Conservation (phyloP, 306 rosid genomes). For the Boehmeria nivea region DNA sequence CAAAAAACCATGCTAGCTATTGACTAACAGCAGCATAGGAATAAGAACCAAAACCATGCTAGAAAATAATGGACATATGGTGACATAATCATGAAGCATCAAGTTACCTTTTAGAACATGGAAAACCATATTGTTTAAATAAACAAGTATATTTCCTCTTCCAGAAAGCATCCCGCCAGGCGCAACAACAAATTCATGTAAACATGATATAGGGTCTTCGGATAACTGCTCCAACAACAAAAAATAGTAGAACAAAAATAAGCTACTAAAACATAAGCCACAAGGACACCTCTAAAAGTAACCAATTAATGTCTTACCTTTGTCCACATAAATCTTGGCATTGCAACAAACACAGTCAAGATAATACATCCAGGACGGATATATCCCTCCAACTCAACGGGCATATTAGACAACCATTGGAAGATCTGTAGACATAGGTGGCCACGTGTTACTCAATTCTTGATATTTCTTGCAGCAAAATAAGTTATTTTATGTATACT, state of each 20-base stretch:
- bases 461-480: conserved; percentile 10
- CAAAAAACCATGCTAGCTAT: too few species aligned
- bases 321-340: conserved; percentile 91
- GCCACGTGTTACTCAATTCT: conserved; percentile 38
- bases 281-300: neutral
- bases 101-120: conserved; percentile 55
- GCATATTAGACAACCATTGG: conserved; percentile 95
- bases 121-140: conserved; percentile 69
- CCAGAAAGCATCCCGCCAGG: conserved; percentile 77
- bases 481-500: conserved; percentile 35
- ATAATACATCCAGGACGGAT: conserved; percentile 97
- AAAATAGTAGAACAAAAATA: neutral
- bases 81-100: conserved; percentile 2
- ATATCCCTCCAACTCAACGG: conserved; percentile 96
- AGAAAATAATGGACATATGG: too few species aligned
- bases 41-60: too few species aligned
- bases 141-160: conserved; percentile 61
- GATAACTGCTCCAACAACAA: conserved; percentile 36
- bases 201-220: conserved; percentile 60
- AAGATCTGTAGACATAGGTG: conserved; percentile 61
- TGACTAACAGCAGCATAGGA: too few species aligned
- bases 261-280: conserved; percentile 2
- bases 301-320: conserved; percentile 46
- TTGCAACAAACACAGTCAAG: conserved; percentile 74
- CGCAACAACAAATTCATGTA: conserved; percentile 48